Conservation (phyloP, 306 rosid species). For the Notholithocarpus densiflorus region DNA sequence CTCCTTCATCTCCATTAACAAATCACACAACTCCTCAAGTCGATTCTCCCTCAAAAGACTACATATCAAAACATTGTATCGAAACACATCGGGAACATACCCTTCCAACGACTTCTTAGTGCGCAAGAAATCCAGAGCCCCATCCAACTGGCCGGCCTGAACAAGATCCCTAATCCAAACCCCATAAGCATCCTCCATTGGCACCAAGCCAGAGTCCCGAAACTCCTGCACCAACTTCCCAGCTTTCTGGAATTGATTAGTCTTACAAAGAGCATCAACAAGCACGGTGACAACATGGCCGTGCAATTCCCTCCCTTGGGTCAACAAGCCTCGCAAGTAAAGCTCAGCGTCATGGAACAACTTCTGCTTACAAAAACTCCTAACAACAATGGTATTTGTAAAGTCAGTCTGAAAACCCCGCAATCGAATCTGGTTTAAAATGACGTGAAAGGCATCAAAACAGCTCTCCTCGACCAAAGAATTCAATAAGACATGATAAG, state of each 20-base stretch:
- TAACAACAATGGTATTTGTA: slow-evolving; percentile 41
- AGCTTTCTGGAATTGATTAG: slow-evolving; percentile 43
- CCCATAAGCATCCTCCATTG: slow-evolving; percentile 45
- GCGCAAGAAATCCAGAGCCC: slow-evolving; percentile 53
- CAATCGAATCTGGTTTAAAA: slow-evolving; percentile 46
- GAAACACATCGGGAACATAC: slow-evolving; percentile 42
- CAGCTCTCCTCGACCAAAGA: slow-evolving; percentile 50
- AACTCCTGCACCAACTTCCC: slow-evolving; percentile 48
- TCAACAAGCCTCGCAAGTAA: slow-evolving; percentile 30
- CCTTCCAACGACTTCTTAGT: slow-evolving; percentile 46
- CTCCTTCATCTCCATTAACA: slow-evolving; percentile 78
- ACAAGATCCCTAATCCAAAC: slow-evolving; percentile 61
- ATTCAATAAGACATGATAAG: slow-evolving; percentile 58
- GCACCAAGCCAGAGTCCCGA: slow-evolving; percentile 23
- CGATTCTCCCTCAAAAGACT: slow-evolving; percentile 63
- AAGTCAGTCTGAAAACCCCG: slow-evolving; percentile 45
- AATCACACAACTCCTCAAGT: slow-evolving; percentile 53
- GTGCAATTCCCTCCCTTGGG: slow-evolving; percentile 25
- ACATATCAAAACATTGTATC: slow-evolving; percentile 58
- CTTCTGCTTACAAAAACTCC: slow-evolving; percentile 51
- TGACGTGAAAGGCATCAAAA: slow-evolving; percentile 40
- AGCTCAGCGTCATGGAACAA: slow-evolving; percentile 56
- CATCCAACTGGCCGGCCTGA: slow-evolving; percentile 47
- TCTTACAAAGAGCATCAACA: slow-evolving; percentile 52
- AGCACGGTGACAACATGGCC: slow-evolving; percentile 42